These are phyloP conservation scores for Amyloporia xantha DNA, from an alignment of 768 basidiomycete species.

Conservation along the genomic window DNA sequence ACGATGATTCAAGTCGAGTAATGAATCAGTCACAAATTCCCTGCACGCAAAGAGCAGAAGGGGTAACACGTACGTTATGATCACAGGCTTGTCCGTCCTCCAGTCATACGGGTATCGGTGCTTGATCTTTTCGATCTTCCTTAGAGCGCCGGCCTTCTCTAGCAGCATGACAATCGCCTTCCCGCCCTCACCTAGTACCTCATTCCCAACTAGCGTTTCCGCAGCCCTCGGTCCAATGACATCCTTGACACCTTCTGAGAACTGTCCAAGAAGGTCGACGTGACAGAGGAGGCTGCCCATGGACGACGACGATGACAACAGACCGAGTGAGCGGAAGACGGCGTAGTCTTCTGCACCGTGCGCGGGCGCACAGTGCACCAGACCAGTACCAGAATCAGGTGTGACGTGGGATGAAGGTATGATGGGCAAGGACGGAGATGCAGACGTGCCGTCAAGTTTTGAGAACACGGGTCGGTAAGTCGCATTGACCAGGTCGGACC, in stretches of 20 bases:
- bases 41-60: neutral
- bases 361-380: conserved; percentile 93
- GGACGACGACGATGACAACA: conserved; percentile 30
- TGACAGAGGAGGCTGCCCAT: conserved; percentile 62
- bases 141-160: conserved; percentile 43
- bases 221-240: conserved; percentile 48
- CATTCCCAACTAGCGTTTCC: conserved; percentile 50
- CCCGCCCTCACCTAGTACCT: conserved; percentile 69
- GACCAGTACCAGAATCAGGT: conserved; percentile 83
- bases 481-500: conserved; percentile 52
- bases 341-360: conserved; percentile 93
- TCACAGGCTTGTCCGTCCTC: conserved; percentile 90
- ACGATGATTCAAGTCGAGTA: neutral
- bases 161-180: conserved; percentile 61
- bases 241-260: conserved; percentile 50
- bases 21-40: too few relatives aligned
- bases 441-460: conserved; percentile 5
- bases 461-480: conserved; percentile 60
- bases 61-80: conserved; percentile 59
- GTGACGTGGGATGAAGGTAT: conserved; percentile 76
- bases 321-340: conserved; percentile 53
- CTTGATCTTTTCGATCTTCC: conserved; percentile 63
- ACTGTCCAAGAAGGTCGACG: conserved; percentile 71
- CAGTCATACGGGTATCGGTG: conserved; percentile 97
- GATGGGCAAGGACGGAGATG: conserved; percentile 29